phyloP scores from a whole-genome alignment of 2,329 filamentous ascomycete genomes.

The Curvularia sp. region DNA sequence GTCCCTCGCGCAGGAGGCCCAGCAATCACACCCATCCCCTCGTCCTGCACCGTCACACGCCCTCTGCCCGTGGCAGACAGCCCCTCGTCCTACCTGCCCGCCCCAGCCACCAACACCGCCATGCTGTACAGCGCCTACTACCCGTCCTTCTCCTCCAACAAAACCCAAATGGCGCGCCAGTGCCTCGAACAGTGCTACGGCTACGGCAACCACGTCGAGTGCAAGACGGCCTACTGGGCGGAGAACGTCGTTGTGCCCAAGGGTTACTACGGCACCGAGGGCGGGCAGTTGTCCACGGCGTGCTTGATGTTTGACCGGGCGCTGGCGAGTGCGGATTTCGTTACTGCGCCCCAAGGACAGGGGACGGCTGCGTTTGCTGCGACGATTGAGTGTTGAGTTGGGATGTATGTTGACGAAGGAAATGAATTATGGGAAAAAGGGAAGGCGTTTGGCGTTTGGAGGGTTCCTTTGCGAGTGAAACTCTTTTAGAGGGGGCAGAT shows the following conservation, averaged over 20 bases:
- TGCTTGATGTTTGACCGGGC: slow-evolving; percentile 49
- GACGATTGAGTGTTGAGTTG: slow-evolving; percentile 45
- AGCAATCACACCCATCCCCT: slow-evolving; percentile 41
- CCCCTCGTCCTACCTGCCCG: slow-evolving; percentile 34
- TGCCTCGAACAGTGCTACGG: slow-evolving; percentile 54
- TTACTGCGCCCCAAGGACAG: slow-evolving; percentile 37
- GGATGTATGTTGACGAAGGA: no score
- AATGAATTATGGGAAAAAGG: neutral
- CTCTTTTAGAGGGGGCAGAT: neutral
- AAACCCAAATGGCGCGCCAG: slow-evolving; percentile 37
- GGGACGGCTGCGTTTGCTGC: slow-evolving; percentile 43
- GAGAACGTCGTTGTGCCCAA: slow-evolving; percentile 48
- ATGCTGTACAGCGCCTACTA: slow-evolving; percentile 46
- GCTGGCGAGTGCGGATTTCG: slow-evolving; percentile 41
- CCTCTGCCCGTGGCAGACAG: slow-evolving; percentile 31
- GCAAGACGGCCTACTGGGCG: slow-evolving; percentile 49
- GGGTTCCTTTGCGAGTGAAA: no score
- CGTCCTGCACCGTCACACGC: slow-evolving; percentile 47
- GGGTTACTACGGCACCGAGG: slow-evolving; percentile 43
- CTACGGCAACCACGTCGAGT: slow-evolving; percentile 46
- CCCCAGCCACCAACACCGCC: slow-evolving; percentile 25
- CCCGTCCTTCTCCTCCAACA: slow-evolving; percentile 38
- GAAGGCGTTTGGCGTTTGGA: no score
- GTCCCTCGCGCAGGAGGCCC: slow-evolving; percentile 48
- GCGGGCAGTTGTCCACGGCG: slow-evolving; percentile 42